phyloP scores from a whole-genome alignment of 768 basidiomycete species.

The Termitomyces sp. region DNA sequence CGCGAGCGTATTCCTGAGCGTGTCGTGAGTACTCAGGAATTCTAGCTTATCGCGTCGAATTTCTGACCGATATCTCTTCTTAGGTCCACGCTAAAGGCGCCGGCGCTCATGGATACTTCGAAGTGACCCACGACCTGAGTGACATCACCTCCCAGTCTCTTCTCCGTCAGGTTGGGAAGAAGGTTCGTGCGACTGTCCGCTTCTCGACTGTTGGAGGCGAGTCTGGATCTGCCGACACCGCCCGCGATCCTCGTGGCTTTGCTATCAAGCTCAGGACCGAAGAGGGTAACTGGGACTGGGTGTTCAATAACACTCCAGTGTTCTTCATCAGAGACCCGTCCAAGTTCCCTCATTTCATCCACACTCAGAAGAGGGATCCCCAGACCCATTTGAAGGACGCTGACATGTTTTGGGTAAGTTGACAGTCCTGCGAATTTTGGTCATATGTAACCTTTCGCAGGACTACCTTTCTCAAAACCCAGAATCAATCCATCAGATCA shows the following conservation, averaged over 20 bases:
- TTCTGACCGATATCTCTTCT: conserved; percentile 11
- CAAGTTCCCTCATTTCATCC: conserved; percentile 93
- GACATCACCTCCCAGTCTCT: conserved; percentile 73
- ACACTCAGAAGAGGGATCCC: conserved; percentile 89
- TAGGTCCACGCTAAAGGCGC: conserved; percentile 90
- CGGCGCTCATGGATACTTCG: conserved; percentile 91
- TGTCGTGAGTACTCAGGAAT: conserved; percentile 45
- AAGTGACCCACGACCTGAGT: conserved; percentile 79
- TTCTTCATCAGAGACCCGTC: conserved; percentile 86
- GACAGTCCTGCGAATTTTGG: not conserved
- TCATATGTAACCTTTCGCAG: conserved; percentile 29
- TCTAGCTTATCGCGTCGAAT: conserved; percentile 17
- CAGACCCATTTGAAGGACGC: conserved; percentile 88
- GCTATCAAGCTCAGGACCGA: conserved; percentile 85
- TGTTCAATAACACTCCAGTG: conserved; percentile 89
- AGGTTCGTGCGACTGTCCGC: conserved; percentile 71
- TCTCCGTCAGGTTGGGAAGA: conserved; percentile 59
- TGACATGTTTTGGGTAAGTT: conserved; percentile 75
- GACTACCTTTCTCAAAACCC: conserved; percentile 88
- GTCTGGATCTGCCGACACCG: conserved; percentile 84
- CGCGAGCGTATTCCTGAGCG: conserved; percentile 96
- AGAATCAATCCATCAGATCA: conserved; percentile 82
- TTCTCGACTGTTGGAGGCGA: conserved; percentile 96
- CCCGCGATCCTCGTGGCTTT: conserved; percentile 92
- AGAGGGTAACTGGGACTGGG: conserved; percentile 90